Conservation (phyloP, 768 basidiomycete genomes). For the Boletus pseudo-olivaceus region DNA sequence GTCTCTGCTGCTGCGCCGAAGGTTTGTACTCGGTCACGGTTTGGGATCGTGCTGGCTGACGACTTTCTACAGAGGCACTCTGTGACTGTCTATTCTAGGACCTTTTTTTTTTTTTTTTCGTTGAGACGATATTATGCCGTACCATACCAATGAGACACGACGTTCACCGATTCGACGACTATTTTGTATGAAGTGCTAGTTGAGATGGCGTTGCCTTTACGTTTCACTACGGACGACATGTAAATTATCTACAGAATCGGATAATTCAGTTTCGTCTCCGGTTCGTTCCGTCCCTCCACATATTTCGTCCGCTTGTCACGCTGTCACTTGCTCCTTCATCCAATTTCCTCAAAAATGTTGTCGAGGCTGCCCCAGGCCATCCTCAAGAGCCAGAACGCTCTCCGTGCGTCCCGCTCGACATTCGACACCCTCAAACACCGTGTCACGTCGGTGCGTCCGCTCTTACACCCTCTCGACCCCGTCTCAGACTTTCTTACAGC, state of each 20-base stretch:
- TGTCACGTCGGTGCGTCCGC: slow-evolving; percentile 45
- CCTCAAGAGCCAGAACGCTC: slow-evolving; percentile 54
- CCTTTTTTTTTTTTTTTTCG: neutral
- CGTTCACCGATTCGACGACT: slow-evolving; percentile 9
- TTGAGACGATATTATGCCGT: slow-evolving; percentile 5
- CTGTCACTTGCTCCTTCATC: slow-evolving; percentile 33
- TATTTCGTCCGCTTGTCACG: slow-evolving; percentile 44
- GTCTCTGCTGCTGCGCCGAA: slow-evolving; percentile 51
- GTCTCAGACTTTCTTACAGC: slow-evolving; percentile 20
- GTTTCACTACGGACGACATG: slow-evolving; percentile 16
- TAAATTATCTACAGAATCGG: slow-evolving; percentile 29
- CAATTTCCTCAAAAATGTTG: slow-evolving; percentile 69
- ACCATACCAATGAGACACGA: slow-evolving; percentile 16
- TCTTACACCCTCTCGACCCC: slow-evolving; percentile 6
- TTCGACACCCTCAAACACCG: slow-evolving; percentile 42
- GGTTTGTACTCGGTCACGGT: slow-evolving; percentile 32
- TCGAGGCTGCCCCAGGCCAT: slow-evolving; percentile 77
- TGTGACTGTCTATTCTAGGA: slow-evolving; percentile 66
- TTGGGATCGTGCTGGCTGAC: slow-evolving; percentile 26
- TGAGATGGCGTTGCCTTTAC: neutral
- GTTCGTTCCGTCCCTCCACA: slow-evolving; percentile 42
- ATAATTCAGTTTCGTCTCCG: slow-evolving; percentile 36
- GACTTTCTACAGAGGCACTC: slow-evolving; percentile 47
- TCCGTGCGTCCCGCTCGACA: slow-evolving; percentile 45
- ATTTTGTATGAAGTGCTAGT: slow-evolving; percentile 19